A percentile compares a stretch with the other conserved stretches of the same genome.
Evolutionary conservation across 2,329 filamentous ascomycete genomes (phyloP).

Genomic region (Diaporthe ampelina): DNA sequence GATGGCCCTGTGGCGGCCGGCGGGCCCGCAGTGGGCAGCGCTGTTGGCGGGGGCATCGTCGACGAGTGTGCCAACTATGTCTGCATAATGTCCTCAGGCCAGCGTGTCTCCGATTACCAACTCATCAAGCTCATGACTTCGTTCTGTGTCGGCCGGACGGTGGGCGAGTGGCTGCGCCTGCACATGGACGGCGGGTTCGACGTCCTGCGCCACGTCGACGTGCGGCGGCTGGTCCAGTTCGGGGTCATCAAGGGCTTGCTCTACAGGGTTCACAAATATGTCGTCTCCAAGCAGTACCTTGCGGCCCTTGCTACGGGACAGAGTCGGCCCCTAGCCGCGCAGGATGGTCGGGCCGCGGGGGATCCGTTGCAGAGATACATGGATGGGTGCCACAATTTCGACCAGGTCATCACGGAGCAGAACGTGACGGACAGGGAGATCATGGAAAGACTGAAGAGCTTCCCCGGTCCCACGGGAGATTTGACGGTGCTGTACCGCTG

Average conservation of each 20-base stretch:
- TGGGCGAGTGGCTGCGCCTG: constrained; percentile 87
- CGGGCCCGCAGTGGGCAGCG: neutral
- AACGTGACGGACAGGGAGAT: constrained; percentile 79
- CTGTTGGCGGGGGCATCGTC: constrained; percentile 56
- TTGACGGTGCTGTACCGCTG: constrained; percentile 68
- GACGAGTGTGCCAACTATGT: constrained; percentile 92
- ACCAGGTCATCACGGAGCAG: constrained; percentile 85
- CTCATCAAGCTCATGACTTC: constrained; percentile 88
- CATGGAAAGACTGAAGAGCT: constrained; percentile 74
- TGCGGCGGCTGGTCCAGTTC: constrained; percentile 93
- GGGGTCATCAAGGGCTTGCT: constrained; percentile 95
- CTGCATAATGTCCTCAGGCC: constrained; percentile 58
- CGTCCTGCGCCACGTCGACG: constrained; percentile 82
- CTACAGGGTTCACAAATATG: constrained; percentile 93
- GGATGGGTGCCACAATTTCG: constrained; percentile 82
- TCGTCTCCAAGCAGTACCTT: constrained; percentile 76
- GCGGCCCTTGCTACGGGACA: constrained; percentile 68
- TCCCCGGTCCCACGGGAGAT: constrained; percentile 64
- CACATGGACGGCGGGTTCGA: constrained; percentile 77
- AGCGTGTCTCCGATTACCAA: constrained; percentile 68
- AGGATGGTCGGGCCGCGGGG: constrained; percentile 49
- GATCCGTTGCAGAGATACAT: constrained; percentile 76
- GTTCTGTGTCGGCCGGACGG: constrained; percentile 85
- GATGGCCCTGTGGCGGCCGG: constrained; percentile 58
- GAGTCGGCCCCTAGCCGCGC: constrained; percentile 51